Evolutionary conservation across 768 basidiomycete species (phyloP).

Genomic region (Russula emetica): DNA sequence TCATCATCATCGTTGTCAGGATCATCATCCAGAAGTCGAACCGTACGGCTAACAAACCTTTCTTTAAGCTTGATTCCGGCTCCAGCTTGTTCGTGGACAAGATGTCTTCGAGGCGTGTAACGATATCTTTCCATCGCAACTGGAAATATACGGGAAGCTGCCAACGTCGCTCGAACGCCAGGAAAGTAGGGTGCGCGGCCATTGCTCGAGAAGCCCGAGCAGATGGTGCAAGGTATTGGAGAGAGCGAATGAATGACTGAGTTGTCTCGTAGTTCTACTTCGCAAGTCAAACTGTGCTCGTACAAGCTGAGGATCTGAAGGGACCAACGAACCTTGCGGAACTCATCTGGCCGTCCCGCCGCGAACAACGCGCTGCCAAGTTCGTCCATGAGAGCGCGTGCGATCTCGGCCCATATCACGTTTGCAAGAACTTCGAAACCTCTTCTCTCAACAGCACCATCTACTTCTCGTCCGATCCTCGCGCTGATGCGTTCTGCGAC

Average conservation of each 20-base stretch:
- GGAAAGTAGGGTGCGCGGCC: conserved; percentile 66
- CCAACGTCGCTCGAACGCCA: conserved; percentile 80
- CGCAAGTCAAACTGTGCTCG: neutral
- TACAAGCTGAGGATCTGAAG: neutral
- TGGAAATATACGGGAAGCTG: conserved; percentile 97
- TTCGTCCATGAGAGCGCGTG: conserved; percentile 75
- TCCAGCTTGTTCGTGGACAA: conserved; percentile 46
- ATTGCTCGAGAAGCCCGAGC: conserved; percentile 62
- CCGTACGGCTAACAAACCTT: conserved; percentile 36
- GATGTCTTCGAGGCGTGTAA: conserved; percentile 66
- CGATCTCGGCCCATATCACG: conserved; percentile 86
- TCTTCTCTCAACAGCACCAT: conserved; percentile 27
- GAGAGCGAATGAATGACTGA: conserved; percentile 71
- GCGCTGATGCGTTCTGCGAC: conserved; percentile 63
- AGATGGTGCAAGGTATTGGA: conserved; percentile 82
- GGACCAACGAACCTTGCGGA: conserved; percentile 62
- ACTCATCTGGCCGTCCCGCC: conserved; percentile 86
- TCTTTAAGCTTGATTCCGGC: conserved; percentile 33
- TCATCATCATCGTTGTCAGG: neutral
- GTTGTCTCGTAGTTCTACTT: conserved; percentile 79
- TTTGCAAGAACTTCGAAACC: conserved; percentile 84
- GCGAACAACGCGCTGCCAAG: conserved; percentile 81
- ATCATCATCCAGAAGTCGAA: neutral
- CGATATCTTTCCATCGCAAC: conserved; percentile 93
- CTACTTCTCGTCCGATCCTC: conserved; percentile 39